Evolutionary conservation across 75 land plant genomes (phyloP).

Genomic region (Chamaecyparis obtusa): DNA sequence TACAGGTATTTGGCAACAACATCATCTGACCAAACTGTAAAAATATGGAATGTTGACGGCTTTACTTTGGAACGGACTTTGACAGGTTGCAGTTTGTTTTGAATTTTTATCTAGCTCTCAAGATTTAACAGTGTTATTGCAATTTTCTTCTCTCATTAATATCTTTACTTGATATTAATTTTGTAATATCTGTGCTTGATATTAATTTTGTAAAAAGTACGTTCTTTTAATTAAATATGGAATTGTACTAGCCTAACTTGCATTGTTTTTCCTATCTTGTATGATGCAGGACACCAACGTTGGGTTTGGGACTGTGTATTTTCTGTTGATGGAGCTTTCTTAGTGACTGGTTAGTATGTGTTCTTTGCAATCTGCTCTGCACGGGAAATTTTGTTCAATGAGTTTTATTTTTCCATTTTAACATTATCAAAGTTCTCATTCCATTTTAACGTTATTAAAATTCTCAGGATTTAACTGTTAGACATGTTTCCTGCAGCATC

Average conservation of each 20-base stretch:
- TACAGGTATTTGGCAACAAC: slow-evolving; percentile 93
- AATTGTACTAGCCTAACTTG: background rate
- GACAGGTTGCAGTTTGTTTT: slow-evolving; percentile 39
- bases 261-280: background rate
- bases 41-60: slow-evolving; percentile 97
- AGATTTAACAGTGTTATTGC: background rate
- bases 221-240: background rate
- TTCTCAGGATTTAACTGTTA: background rate
- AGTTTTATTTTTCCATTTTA: background rate
- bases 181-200: background rate
- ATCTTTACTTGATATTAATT: background rate
- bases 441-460: background rate
- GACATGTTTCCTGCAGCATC: slow-evolving; percentile 57
- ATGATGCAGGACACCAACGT: slow-evolving; percentile 70
- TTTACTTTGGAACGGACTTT: slow-evolving; percentile 84
- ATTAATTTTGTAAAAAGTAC: background rate
- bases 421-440: background rate
- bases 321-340: slow-evolving; percentile 98
- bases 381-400: background rate
- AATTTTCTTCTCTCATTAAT: background rate
- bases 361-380: background rate
- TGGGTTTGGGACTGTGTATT: slow-evolving; percentile 99
- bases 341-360: slow-evolving; percentile 73
- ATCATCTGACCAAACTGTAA: slow-evolving; percentile 90
- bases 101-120: background rate